A percentile compares a stretch with the other conserved stretches of the same genome.
phyloP scores from a whole-genome alignment of 371 early-diverging fungal genomes.

The Cokeromyces recurvatus region DNA sequence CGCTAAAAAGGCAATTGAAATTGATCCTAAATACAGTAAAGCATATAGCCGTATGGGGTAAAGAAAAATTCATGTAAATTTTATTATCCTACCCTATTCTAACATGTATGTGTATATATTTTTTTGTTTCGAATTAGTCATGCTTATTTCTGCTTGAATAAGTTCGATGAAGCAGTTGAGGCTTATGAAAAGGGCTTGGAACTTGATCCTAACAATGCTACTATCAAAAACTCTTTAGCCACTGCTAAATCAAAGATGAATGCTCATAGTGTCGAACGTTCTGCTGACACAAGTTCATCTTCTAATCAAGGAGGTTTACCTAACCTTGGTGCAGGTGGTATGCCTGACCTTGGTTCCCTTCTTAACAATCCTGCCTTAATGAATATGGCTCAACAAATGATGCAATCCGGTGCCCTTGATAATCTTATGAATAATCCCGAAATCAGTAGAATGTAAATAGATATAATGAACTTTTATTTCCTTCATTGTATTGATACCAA shows the following conservation, averaged over 20 bases:
- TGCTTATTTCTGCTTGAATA: slow-evolving; percentile 83
- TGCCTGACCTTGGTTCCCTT: slow-evolving; percentile 59
- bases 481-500: background rate
- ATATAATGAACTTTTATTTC: background rate
- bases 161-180: slow-evolving; percentile 79
- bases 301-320: slow-evolving; percentile 26
- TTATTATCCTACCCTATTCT: background rate
- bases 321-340: slow-evolving; percentile 52
- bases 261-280: slow-evolving; percentile 22
- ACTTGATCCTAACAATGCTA: slow-evolving; percentile 85
- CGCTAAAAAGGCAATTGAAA: slow-evolving; percentile 75
- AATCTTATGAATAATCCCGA: slow-evolving; percentile 88
- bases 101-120: background rate
- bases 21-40: slow-evolving; percentile 88
- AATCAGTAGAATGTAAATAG: slow-evolving; percentile 68
- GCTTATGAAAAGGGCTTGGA: slow-evolving; percentile 90
- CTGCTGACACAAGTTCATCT: slow-evolving; percentile 11
- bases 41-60: slow-evolving; percentile 93
- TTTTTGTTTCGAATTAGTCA: too few species aligned
- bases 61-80: background rate
- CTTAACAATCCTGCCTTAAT: slow-evolving; percentile 90
- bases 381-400: slow-evolving; percentile 93
- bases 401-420: slow-evolving; percentile 85
- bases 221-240: slow-evolving; percentile 58
- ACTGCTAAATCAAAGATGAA: slow-evolving; percentile 52